Conservation (phyloP, 257 asterid genomes). For the Pogostemon cablin region DNA sequence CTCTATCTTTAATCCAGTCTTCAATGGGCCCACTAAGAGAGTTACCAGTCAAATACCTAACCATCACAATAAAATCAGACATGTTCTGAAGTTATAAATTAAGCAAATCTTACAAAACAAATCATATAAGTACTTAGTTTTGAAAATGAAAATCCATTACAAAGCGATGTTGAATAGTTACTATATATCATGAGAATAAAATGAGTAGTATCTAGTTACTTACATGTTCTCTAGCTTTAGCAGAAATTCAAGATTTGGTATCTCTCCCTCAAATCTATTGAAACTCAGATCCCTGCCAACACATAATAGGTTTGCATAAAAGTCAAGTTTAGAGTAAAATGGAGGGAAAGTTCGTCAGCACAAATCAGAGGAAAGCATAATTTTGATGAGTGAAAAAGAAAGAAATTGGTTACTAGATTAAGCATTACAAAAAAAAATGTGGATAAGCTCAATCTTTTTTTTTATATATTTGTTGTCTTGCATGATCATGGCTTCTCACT, state of each 20-base stretch:
- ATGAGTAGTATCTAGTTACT: conserved; percentile 21
- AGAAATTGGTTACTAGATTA: neutral
- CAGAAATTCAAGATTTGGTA: conserved; percentile 42
- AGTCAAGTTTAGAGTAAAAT: neutral
- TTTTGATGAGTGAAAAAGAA: neutral
- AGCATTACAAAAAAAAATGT: neutral
- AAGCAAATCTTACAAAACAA: neutral
- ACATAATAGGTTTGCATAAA: neutral
- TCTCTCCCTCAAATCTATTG: conserved; percentile 55
- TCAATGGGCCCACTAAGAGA: conserved; percentile 48
- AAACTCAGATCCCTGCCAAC: conserved; percentile 65
- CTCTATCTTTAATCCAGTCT: conserved; percentile 42
- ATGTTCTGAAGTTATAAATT: neutral
- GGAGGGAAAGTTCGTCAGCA: neutral
- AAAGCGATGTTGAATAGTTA: neutral
- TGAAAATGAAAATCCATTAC: neutral
- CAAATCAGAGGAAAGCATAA: neutral
- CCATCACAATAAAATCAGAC: neutral
- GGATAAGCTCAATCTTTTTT: no score
- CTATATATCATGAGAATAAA: neutral
- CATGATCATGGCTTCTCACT: neutral
- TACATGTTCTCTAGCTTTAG: conserved; percentile 40
- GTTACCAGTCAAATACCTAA: conserved; percentile 59
- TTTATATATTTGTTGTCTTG: no score
- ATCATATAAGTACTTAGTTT: neutral